Evolutionary conservation across 306 rosid genomes (phyloP), one percentile per base, ranked within the genome.

Genomic region (Pterocarpus santalinus): DNA sequence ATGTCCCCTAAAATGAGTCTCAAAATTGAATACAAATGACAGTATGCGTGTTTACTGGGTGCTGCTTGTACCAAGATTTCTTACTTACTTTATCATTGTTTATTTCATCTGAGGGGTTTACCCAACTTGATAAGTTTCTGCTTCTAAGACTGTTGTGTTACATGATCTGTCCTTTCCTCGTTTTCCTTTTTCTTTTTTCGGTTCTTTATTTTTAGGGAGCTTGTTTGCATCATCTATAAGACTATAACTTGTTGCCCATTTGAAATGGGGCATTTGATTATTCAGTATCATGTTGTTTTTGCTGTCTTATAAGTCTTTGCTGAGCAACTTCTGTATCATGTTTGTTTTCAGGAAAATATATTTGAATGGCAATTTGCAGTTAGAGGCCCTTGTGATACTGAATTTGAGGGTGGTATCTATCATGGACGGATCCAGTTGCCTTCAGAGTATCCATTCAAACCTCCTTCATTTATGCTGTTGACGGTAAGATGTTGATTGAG

Each of bases 291-390:
- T 67, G 57, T 38, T 41, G 35, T 16, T 9, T 47, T 56, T 69
- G 34, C 9, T 43, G 13, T 34, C 12, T 46, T 32, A 10, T 46
- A 30, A 75, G 57, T 11, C 11, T 52, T 55, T 65, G 11, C 41
- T 73, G 41, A 43, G 38, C 14, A 82, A 55, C 58, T 69, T 60
- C 7, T 2, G 0, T 49, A 60, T 80, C n/a, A 58, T 56, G 9
- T 75, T 77, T 61, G 28, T 14, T 46, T 85, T 39, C 92, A 94
- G 97, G 98, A 94, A 87, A 92, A 94, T 49, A 92, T 94, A 69
- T 94, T 94, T 84, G 96, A 93, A 77, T 93, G 97, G 96, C 96
- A 93, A 86, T 93, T 93, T 81, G 97, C 97, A 8, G 90, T 93
- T 71, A 82, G 90, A 81, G 96, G 97, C 1, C 96, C 97, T 5